Conservation (phyloP, 805 yeast species). For the Vanderwaltozyma verrucispora region DNA sequence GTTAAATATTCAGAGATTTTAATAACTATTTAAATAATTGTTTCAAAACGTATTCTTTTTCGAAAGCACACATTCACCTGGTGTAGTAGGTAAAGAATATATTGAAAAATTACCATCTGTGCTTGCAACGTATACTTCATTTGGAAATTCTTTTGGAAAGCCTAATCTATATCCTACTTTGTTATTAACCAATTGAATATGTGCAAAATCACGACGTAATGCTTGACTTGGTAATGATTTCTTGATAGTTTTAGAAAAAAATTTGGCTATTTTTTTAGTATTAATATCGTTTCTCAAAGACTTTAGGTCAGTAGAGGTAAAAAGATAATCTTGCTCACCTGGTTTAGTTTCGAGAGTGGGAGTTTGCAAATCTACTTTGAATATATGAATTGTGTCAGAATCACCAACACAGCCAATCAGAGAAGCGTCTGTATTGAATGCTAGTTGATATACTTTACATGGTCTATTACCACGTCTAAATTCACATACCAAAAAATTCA, state of each 20-base stretch:
- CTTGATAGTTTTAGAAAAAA: constrained; percentile 18
- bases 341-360: constrained; percentile 5
- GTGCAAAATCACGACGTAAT: constrained; percentile 23
- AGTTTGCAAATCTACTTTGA: constrained; percentile 43
- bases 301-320: background rate
- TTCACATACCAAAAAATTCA: constrained; percentile 32
- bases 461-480: constrained; percentile 70
- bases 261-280: constrained; percentile 17
- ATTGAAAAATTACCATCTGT: constrained; percentile 22
- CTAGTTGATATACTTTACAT: constrained; percentile 56
- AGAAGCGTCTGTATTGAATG: constrained; percentile 51
- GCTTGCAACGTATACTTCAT: constrained; percentile 22
- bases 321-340: background rate
- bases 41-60: constrained; percentile 7
- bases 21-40: too few species aligned
- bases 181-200: constrained; percentile 8
- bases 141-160: constrained; percentile 26
- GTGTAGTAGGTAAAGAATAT: constrained; percentile 19
- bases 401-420: constrained; percentile 75
- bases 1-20: too few species aligned
- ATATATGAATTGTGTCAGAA: constrained; percentile 84
- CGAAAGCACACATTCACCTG: constrained; percentile 23
- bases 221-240: constrained; percentile 24
- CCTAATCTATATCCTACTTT: constrained; percentile 9
- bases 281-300: constrained; percentile 2